Base-by-base conservation (phyloP, 2,329 filamentous ascomycete species). In the Pleomassaria siparia region DNA sequence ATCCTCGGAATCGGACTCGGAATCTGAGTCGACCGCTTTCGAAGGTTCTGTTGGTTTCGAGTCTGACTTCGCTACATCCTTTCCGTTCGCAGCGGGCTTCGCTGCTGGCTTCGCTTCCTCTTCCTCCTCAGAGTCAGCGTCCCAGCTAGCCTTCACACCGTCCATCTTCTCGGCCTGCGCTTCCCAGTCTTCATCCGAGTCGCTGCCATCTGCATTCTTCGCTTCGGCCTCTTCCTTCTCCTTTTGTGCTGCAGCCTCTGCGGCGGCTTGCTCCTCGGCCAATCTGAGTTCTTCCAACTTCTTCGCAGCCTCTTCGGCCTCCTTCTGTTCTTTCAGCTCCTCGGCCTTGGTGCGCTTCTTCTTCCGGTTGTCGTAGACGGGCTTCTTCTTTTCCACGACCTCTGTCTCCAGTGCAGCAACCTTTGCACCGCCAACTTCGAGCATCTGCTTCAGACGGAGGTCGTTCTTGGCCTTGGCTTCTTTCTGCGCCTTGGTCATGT, bases 71-170 rank as follows among this genome's bases (percentile, higher is more conserved):
- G 46, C 40, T 30, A 45, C 58, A 40, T 65, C 55, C 58, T 75
- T 69, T 48, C 67, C 64, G 51, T 71, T 59, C 42, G 47, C 25
- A 10, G 56, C 54, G 29, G 24, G 54, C 50, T 35, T 35, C 3
- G 15, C 15, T 43, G 53, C 58, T 33, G 59, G 73, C 35, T 58
- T 65, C 36, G 59, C 64, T 71, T 79, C 76, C 64, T 74, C 70
- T 61, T 91, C 88, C 6, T 89, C 87, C 40, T 89, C 88, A 2
- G 84, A 86, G 45, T 90, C 87, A 26, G 88, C 91, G 69, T 97
- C 92, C 92, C 92, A 97, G 76, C 87, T 92, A 57, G 96, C 92
- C 74, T 96, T 96, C 63, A 95, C 80, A 50, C 87, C 86, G 13
- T 87, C 85, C 21, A 88, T 83, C 35, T 67, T 83, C 40, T 88